Conservation (phyloP, 495 filamentous ascomycete species). For the Saxophila tyrrhenica region DNA sequence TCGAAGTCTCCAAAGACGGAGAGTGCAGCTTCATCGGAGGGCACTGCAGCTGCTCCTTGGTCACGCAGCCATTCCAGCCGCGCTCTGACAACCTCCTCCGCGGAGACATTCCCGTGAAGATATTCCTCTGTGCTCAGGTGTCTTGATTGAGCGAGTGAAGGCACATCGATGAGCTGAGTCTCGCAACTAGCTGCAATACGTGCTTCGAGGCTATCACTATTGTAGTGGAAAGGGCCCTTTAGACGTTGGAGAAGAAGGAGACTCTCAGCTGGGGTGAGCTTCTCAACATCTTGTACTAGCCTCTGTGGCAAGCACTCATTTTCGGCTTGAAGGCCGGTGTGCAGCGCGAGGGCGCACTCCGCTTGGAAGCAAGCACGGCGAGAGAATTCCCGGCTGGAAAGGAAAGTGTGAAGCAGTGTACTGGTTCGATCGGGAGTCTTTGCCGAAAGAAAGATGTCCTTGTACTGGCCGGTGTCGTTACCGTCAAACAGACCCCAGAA, state of each 20-base stretch:
- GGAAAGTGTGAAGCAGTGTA: conserved; percentile 46
- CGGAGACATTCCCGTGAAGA: conserved; percentile 35
- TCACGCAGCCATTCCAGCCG: conserved; percentile 43
- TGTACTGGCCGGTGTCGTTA: conserved; percentile 28
- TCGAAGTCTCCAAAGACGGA: conserved; percentile 40
- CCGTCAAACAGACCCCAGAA: conserved; percentile 47
- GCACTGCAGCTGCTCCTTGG: conserved; percentile 35
- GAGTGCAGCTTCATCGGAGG: conserved; percentile 31
- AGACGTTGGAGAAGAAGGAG: conserved; percentile 42
- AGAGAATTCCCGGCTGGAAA: conserved; percentile 39
- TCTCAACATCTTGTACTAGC: conserved; percentile 41
- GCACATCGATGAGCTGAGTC: conserved; percentile 39
- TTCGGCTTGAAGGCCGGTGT: conserved; percentile 29
- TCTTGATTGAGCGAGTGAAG: conserved; percentile 40
- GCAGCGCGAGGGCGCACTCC: conserved; percentile 37
- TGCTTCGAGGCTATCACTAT: background rate
- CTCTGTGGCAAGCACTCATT: conserved; percentile 35
- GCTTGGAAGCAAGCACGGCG: conserved; percentile 42
- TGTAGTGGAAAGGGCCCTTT: conserved; percentile 4
- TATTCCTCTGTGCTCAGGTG: conserved; percentile 40
- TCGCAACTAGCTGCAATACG: conserved; percentile 36
- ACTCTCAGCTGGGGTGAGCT: conserved; percentile 42
- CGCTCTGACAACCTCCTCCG: conserved; percentile 28
- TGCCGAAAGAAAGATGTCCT: conserved; percentile 41
- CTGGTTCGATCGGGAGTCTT: conserved; percentile 39